Evolutionary conservation across 225 moss, liverwort and hornwort genomes (phyloP), one percentile per base, ranked within the genome.

Genomic region (Polytrichum commune): DNA sequence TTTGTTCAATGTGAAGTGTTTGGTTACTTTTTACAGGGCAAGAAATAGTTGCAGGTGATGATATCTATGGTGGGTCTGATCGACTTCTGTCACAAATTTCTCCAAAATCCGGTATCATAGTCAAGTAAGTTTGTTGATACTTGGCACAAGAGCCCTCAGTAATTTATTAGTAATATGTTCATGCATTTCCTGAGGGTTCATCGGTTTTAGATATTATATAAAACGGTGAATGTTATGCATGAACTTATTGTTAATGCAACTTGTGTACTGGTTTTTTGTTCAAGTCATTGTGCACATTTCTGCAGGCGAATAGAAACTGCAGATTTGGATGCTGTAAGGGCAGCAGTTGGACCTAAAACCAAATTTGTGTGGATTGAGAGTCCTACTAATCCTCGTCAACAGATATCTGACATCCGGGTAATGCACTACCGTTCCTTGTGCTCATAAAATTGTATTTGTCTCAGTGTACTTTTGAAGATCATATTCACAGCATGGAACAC

Each of bases 61-160:
- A 96, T 60, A 86, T 93, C 2, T 96, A 96, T 74, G 96, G 96
- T 73, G 96, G 96, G 3, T 89, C 96, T 73, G 96, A 96, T 69
- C 86, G 96, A 70, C 87, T 96, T 63, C 81, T 96, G 0, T 76
- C 96, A 62, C 80, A 58, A 65, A 75, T 92, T 58, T 87, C 84
- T 60, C 90, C 93, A 6, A 96, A 89, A 80, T 82, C 89, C 13
- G 96, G 93, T 69, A 78, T 93, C 61, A 29, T 77, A 30, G 89
- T 96, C 53, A 96, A 90, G 95, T 93, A 77, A 88, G 87, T 74
- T 58, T 72, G 27, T 63, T 53, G 6, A 7, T 23, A 24, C 9
- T 13, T 46, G 46, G 4, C 46, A 46, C 46, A 46, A 16, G 46
- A 46, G 13, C 2, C 46, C 10, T 13, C 46, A 0, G 46, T 46